Evolutionary conservation across 2,329 filamentous ascomycete genomes (phyloP).

Genomic region (Plenodomus lindquistii): DNA sequence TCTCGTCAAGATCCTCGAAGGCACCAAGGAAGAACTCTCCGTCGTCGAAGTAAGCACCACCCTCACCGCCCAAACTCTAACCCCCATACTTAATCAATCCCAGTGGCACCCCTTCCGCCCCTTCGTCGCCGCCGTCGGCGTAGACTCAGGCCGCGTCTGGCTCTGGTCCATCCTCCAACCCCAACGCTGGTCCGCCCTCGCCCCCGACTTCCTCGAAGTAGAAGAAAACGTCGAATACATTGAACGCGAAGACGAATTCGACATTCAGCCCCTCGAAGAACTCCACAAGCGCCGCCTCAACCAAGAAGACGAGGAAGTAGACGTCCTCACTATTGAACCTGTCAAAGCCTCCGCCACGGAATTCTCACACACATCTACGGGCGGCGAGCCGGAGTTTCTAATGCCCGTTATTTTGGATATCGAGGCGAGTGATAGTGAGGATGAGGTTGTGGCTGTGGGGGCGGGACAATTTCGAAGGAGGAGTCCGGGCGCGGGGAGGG

Average conservation of each 20-base stretch:
- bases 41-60: constrained; percentile 70
- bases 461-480: constrained; percentile 84
- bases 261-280: constrained; percentile 94
- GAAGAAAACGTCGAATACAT: constrained; percentile 98
- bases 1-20: constrained; percentile 94
- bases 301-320: constrained; percentile 89
- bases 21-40: constrained; percentile 93
- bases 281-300: constrained; percentile 89
- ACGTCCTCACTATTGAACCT: constrained; percentile 78
- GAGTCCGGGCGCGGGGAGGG: constrained; percentile 74
- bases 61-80: not conserved
- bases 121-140: constrained; percentile 84
- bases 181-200: constrained; percentile 95
- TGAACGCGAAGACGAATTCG: constrained; percentile 95
- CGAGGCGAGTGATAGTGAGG: constrained; percentile 92
- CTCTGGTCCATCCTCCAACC: constrained; percentile 95
- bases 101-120: constrained; percentile 87
- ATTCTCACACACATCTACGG: constrained; percentile 43
- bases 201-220: constrained; percentile 94
- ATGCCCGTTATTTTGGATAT: constrained; percentile 95
- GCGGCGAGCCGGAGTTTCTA: constrained; percentile 64
- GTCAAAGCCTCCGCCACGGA: constrained; percentile 57
- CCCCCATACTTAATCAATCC: constrained; percentile 2
- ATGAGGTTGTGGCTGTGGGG: constrained; percentile 73
- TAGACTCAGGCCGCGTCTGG: constrained; percentile 92